phyloP scores from a whole-genome alignment of 2,329 filamentous ascomycete genomes.

The Uncinocarpus reesii region DNA sequence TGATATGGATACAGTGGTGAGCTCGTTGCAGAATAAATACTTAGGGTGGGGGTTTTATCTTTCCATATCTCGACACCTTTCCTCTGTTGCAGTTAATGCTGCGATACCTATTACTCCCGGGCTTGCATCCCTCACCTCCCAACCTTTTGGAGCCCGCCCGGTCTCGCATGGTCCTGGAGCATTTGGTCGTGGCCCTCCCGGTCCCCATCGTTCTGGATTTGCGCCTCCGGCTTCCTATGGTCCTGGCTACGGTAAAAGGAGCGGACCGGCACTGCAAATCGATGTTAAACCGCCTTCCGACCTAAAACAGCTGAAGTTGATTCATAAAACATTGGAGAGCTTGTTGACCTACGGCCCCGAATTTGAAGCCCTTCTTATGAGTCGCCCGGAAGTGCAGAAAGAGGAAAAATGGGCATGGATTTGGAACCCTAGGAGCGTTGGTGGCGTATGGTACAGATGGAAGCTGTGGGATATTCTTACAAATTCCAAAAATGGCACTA shows the following conservation, averaged over 20 bases:
- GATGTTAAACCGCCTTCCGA: constrained; percentile 67
- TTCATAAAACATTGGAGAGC: constrained; percentile 77
- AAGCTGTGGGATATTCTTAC: constrained; percentile 79
- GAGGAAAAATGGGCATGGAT: constrained; percentile 92
- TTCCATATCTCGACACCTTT: constrained; percentile 69
- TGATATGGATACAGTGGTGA: constrained; percentile 73
- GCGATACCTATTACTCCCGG: constrained; percentile 41
- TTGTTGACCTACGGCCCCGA: constrained; percentile 71
- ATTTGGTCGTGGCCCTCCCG: constrained; percentile 30
- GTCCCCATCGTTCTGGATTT: constrained; percentile 51
- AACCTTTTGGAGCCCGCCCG: constrained; percentile 69
- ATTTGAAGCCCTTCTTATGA: constrained; percentile 89
- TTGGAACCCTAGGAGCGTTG: constrained; percentile 70
- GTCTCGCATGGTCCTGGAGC: constrained; percentile 42
- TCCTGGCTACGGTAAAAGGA: constrained; percentile 37
- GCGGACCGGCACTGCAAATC: constrained; percentile 50
- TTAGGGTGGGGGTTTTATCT: constrained; percentile 76
- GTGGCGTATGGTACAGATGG: constrained; percentile 87
- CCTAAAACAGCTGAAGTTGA: constrained; percentile 66
- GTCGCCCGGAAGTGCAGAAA: constrained; percentile 65
- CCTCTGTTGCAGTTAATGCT: constrained; percentile 57
- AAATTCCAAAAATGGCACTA: constrained; percentile 40
- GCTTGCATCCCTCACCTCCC: constrained; percentile 43
- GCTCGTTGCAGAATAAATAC: constrained; percentile 68
- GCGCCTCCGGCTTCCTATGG: constrained; percentile 66